Evolutionary conservation across 1,284 basidiomycete genomes (phyloP).

Genomic region (Mycena citricolor): DNA sequence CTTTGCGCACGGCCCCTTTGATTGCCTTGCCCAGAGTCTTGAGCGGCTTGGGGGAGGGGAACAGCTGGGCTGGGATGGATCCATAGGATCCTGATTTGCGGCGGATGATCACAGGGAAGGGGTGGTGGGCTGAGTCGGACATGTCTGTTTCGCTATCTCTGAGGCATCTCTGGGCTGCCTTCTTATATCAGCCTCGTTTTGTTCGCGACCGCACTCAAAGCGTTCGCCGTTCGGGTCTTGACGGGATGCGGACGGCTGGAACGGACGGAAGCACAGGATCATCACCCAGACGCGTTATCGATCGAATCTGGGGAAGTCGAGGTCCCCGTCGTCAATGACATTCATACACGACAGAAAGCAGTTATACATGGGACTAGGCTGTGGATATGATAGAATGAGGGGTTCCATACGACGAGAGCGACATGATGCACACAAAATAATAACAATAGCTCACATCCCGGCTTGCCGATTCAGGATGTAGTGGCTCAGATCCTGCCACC

Average conservation of each 20-base stretch:
- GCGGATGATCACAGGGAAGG: not conserved
- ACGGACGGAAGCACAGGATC: no score
- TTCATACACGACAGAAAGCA: no score
- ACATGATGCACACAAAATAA: constrained; percentile 19
- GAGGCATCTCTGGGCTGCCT: constrained; percentile 3
- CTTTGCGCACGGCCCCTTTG: not conserved
- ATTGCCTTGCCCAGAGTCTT: constrained; percentile 10
- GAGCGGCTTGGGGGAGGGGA: constrained; percentile 11
- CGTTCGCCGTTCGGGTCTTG: no score
- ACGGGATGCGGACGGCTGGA: no score
- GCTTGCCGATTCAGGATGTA: constrained; percentile 76
- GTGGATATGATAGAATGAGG: constrained; percentile 19
- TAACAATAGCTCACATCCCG: constrained; percentile 39
- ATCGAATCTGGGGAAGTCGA: no score
- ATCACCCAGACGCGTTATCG: no score
- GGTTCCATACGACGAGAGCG: constrained; percentile 24
- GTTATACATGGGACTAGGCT: no score
- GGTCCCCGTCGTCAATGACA: no score
- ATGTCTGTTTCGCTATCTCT: not conserved
- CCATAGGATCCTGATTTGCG: constrained; percentile 4
- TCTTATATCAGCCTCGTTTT: not conserved
- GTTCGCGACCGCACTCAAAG: no score
- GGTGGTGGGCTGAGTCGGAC: not conserved
- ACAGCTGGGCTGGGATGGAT: constrained; percentile 12
- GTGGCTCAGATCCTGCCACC: constrained; percentile 84